These are phyloP conservation scores for Gypsophila paniculata DNA, from an alignment of 179 eudicot genomes.

Conservation along the genomic window DNA sequence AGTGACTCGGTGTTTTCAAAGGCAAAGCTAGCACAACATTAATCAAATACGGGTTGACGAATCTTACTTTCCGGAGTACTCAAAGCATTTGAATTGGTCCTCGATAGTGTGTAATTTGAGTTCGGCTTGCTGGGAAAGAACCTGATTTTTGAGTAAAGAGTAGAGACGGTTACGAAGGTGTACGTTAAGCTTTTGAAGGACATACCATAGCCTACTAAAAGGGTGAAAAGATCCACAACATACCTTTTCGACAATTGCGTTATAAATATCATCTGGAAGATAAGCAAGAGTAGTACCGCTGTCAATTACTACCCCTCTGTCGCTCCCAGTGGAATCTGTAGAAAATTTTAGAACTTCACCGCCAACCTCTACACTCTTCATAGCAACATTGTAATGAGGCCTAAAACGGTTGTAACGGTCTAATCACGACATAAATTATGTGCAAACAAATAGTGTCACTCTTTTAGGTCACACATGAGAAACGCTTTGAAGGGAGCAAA, in stretches of 20 bases:
- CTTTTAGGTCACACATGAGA: not conserved
- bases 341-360: conserved; percentile 48
- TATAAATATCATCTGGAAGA: conserved; percentile 57
- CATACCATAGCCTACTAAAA: conserved; percentile 12
- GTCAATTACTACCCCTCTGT: conserved; percentile 51
- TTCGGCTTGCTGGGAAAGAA: conserved; percentile 52
- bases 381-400: conserved; percentile 67
- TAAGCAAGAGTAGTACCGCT: conserved; percentile 93
- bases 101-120: conserved; percentile 51
- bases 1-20: no score
- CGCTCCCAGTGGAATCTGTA: conserved; percentile 28
- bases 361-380: conserved; percentile 69
- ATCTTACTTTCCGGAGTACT: conserved; percentile 60
- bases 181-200: conserved; percentile 5
- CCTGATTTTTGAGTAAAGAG: conserved; percentile 31
- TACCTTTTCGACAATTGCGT: conserved; percentile 45
- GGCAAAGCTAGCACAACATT: not conserved
- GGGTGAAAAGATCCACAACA: conserved; percentile 15
- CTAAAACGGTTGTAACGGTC: conserved; percentile 42
- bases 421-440: conserved; percentile 26
- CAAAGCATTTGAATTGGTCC: conserved; percentile 65
- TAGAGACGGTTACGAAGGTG: conserved; percentile 2
- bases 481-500: not conserved
- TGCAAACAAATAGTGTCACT: not conserved
- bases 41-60: conserved; percentile 5